Percentiles rank a stretch among this genome's conserved stretches.
These are phyloP conservation scores for Isatis lusitanica DNA, from an alignment of 441 rosid species.

Conservation along the genomic window DNA sequence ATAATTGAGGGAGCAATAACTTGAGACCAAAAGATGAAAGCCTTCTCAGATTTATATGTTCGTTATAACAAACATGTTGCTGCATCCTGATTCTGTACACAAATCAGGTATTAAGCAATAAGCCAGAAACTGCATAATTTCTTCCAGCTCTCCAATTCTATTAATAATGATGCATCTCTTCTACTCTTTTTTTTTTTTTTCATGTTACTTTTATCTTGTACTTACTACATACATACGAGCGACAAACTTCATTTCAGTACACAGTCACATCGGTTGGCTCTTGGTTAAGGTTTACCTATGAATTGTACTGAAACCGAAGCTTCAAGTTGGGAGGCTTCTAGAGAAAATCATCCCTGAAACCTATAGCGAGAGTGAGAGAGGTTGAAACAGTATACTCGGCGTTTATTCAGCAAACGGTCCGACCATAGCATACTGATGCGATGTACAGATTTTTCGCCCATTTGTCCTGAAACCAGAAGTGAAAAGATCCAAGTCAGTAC, in stretches of 20 bases:
- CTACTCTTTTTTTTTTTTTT: slow-evolving; percentile 8
- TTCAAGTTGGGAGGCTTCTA: slow-evolving; percentile 14
- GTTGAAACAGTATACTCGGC: slow-evolving; percentile 13
- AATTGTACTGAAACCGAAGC: slow-evolving; percentile 23
- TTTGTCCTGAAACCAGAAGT: slow-evolving; percentile 52
- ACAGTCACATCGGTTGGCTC: slow-evolving; percentile 31
- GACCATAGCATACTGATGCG: slow-evolving; percentile 75
- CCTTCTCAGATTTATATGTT: slow-evolving; percentile 10
- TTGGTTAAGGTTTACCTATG: slow-evolving; percentile 32
- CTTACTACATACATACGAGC: slow-evolving; percentile 36
- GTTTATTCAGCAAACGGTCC: slow-evolving; percentile 61
- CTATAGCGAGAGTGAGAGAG: neutral
- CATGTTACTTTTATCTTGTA: slow-evolving; percentile 11
- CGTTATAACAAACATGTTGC: slow-evolving; percentile 20
- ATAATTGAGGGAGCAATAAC: neutral
- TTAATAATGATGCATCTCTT: slow-evolving; percentile 20
- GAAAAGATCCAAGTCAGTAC: neutral
- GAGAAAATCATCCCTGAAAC: slow-evolving; percentile 28
- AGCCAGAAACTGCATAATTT: neutral
- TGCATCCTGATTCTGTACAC: slow-evolving; percentile 13
- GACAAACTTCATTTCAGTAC: slow-evolving; percentile 21
- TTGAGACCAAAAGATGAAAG: neutral
- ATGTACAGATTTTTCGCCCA: slow-evolving; percentile 83
- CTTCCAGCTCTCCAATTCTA: slow-evolving; percentile 33
- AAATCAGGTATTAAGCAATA: neutral